Conservation (phyloP, 164 flowering plant species). For the Liquidambar formosana region DNA sequence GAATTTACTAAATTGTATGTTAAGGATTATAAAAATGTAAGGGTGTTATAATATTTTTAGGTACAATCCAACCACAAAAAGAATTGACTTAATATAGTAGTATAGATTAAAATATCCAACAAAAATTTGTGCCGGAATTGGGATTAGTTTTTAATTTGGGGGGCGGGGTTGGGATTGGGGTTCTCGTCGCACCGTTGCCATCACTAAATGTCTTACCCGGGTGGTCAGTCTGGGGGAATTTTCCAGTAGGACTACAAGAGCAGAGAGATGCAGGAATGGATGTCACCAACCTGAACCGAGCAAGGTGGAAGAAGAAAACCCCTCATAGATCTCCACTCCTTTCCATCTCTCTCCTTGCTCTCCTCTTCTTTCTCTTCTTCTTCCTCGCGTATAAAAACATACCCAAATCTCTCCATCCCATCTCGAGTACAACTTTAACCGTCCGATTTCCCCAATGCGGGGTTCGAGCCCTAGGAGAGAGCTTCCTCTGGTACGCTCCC, state of each 20-base stretch:
- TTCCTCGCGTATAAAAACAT: conserved; percentile 19
- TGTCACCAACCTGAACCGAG: conserved; percentile 4
- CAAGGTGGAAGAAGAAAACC: conserved; percentile 13
- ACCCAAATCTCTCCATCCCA: conserved; percentile 19
- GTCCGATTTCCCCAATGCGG: conserved; percentile 27
- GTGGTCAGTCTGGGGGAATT: too few species aligned
- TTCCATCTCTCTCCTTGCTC: conserved; percentile 16
- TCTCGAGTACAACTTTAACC: conserved; percentile 11
- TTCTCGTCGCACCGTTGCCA: too few species aligned
- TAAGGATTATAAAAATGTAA: too few species aligned
- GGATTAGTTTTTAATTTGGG: too few species aligned
- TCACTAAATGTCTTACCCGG: too few species aligned
- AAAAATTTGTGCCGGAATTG: too few species aligned
- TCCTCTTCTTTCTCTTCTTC: conserved; percentile 32
- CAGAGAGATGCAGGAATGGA: conserved; percentile 7
- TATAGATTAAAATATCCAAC: too few species aligned
- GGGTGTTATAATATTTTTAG: too few species aligned
- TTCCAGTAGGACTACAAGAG: neutral
- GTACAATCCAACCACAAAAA: too few species aligned
- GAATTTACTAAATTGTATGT: too few species aligned
- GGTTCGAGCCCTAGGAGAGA: conserved; percentile 27
- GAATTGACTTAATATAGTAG: too few species aligned
- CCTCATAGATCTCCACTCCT: conserved; percentile 14
- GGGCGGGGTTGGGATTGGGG: too few species aligned
- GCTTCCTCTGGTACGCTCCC: conserved; percentile 77